These are phyloP conservation scores for Penicillium sp. DNA, from an alignment of 2,329 filamentous ascomycete genomes.

Conservation along the genomic window DNA sequence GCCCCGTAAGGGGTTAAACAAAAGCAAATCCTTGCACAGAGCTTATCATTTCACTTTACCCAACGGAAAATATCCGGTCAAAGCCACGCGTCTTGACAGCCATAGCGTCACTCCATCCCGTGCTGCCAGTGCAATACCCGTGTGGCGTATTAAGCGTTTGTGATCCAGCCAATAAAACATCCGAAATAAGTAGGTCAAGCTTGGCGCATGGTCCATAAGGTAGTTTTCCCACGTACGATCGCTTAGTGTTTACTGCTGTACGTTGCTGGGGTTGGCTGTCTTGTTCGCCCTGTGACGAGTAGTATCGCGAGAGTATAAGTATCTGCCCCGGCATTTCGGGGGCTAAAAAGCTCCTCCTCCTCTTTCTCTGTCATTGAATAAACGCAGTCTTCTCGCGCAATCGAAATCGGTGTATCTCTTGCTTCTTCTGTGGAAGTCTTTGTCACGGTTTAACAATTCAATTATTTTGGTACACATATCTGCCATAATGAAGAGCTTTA, in stretches of 20 bases:
- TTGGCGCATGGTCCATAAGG: conserved; percentile 2
- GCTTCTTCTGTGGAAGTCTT: not conserved
- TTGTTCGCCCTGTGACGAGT: conserved; percentile 4
- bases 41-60: not conserved
- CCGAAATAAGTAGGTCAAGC: not conserved
- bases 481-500: conserved; percentile 35
- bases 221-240: not conserved
- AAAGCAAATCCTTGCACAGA: not conserved
- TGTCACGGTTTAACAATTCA: not conserved
- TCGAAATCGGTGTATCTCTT: not conserved
- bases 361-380: not conserved
- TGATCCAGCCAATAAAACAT: not conserved
- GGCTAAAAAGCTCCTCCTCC: not conserved
- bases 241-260: not conserved
- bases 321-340: not conserved
- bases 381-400: not conserved
- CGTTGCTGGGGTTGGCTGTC: not conserved
- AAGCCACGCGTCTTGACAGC: not conserved
- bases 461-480: no score
- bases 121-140: not conserved
- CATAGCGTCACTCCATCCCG: not conserved
- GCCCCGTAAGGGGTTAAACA: not conserved
- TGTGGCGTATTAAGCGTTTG: conserved; percentile 7
- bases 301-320: not conserved
- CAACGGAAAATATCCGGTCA: not conserved